These are phyloP conservation scores for Cornus kousa DNA, from an alignment of 148 eudicot species.

Conservation along the genomic window DNA sequence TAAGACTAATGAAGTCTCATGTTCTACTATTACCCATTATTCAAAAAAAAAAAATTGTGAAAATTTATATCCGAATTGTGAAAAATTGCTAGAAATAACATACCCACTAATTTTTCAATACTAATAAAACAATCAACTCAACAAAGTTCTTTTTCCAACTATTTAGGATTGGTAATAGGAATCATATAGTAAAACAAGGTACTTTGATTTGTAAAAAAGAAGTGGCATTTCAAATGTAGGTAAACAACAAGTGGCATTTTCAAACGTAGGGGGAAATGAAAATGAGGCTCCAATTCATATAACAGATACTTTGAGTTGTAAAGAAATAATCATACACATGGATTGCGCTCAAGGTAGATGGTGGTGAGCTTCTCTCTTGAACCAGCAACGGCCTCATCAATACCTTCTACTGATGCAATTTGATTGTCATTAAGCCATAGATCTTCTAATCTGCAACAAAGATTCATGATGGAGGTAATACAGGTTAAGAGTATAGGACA, in stretches of 20 bases:
- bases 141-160: not conserved
- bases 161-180: not conserved
- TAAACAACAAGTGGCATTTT: not conserved
- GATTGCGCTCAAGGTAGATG: constrained; percentile 93
- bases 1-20: not conserved
- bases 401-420: constrained; percentile 61
- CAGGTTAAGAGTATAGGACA: not conserved
- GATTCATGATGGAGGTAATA: constrained; percentile 3
- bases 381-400: constrained; percentile 73
- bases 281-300: not conserved
- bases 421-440: constrained; percentile 99
- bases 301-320: not conserved
- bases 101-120: too few species aligned
- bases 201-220: not conserved
- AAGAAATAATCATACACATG: constrained; percentile 64
- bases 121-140: too few species aligned
- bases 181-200: not conserved
- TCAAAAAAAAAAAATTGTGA: too few species aligned
- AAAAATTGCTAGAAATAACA: too few species aligned
- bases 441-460: constrained; percentile 75
- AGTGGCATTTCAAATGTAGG: not conserved
- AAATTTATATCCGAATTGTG: too few species aligned
- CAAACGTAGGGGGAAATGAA: not conserved
- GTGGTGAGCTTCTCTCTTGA: constrained; percentile 85
- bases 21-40: not conserved